These are phyloP conservation scores for Pyrenophora tritici-repentis DNA, from an alignment of 2,329 filamentous ascomycete species.

Conservation along the genomic window DNA sequence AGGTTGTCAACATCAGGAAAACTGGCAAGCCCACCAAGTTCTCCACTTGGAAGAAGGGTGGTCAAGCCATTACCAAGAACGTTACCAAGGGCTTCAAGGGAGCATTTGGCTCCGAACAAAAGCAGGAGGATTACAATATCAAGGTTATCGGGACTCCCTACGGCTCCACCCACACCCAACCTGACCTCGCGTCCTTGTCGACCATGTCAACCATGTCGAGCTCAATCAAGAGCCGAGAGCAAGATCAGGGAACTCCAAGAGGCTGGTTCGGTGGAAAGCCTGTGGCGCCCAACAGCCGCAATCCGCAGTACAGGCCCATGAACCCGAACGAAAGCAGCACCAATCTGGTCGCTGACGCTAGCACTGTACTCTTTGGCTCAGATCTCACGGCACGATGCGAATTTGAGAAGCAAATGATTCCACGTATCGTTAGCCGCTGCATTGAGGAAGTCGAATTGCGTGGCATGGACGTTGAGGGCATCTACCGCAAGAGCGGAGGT, in stretches of 20 bases:
- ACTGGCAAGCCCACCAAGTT: slow-evolving; percentile 89
- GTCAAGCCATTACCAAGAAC: slow-evolving; percentile 90
- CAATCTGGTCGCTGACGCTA: slow-evolving; percentile 46
- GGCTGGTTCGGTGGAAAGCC: slow-evolving; percentile 43
- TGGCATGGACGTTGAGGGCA: slow-evolving; percentile 96
- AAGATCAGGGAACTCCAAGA: slow-evolving; percentile 32
- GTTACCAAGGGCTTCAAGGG: slow-evolving; percentile 93
- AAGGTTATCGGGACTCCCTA: slow-evolving; percentile 55
- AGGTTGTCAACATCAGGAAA: slow-evolving; percentile 92
- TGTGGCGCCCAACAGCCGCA: slow-evolving; percentile 15
- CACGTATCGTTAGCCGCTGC: slow-evolving; percentile 86
- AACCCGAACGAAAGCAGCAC: slow-evolving; percentile 51
- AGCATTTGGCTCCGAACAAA: slow-evolving; percentile 68
- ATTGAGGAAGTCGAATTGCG: slow-evolving; percentile 95
- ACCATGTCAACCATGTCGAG: slow-evolving; percentile 37
- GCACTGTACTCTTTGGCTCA: slow-evolving; percentile 77
- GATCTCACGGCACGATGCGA: slow-evolving; percentile 86
- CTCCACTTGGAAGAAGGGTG: slow-evolving; percentile 98
- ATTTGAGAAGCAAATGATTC: slow-evolving; percentile 86
- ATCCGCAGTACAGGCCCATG: slow-evolving; percentile 36
- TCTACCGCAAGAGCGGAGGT: slow-evolving; percentile 96
- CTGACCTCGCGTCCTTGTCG: slow-evolving; percentile 22
- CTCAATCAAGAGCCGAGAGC: slow-evolving; percentile 33
- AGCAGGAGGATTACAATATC: slow-evolving; percentile 62
- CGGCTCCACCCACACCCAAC: slow-evolving; percentile 42